Percentiles rank a stretch among this genome's conserved stretches.
These are phyloP conservation scores for Colletotrichum aenigma DNA, from an alignment of 2,329 filamentous ascomycete genomes.

Conservation along the genomic window DNA sequence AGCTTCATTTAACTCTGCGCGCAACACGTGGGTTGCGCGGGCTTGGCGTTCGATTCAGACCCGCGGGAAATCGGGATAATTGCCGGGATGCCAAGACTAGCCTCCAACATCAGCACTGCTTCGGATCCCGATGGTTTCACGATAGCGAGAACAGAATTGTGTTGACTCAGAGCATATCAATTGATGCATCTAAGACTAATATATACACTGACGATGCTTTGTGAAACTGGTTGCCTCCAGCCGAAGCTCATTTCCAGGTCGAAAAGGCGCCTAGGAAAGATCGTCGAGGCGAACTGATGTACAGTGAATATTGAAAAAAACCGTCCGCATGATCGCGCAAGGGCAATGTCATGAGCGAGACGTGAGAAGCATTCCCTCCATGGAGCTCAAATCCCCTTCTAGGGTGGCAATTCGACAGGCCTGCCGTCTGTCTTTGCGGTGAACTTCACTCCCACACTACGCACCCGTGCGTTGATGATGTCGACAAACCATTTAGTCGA, in stretches of 20 bases:
- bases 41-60: neutral
- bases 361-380: neutral
- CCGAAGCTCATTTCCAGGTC: conserved; percentile 6
- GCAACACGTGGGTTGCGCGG: neutral
- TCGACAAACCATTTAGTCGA: neutral
- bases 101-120: neutral
- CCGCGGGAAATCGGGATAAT: neutral
- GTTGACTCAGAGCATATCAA: neutral
- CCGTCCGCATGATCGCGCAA: neutral
- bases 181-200: neutral
- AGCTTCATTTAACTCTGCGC: neutral
- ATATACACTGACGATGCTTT: conserved; percentile 11
- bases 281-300: conserved; percentile 10
- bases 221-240: conserved; percentile 6
- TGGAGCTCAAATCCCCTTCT: neutral
- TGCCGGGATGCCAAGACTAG: neutral
- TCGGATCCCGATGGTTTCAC: neutral
- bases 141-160: neutral
- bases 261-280: neutral
- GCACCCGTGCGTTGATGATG: neutral
- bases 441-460: neutral
- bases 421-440: conserved; percentile 1
- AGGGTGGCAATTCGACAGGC: neutral
- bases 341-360: neutral
- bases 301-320: conserved; percentile 5